Evolutionary conservation across 805 yeast genomes (phyloP).

Genomic region (Zygosaccharomyces bailii): DNA sequence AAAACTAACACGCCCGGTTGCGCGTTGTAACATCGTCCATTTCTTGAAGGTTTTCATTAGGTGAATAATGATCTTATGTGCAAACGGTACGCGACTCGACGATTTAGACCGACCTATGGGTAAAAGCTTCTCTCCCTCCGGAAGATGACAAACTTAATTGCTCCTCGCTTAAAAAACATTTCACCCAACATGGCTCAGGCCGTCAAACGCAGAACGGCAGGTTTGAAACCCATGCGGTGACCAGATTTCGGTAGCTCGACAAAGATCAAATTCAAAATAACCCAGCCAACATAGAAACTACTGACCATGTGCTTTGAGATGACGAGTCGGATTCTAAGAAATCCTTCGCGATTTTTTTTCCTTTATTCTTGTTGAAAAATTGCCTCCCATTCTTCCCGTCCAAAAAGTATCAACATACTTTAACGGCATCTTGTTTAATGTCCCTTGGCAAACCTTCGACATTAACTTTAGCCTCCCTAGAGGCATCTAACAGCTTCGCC

Average conservation of each 20-base stretch:
- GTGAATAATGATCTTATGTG: constrained; percentile 3
- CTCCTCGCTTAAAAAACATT: constrained; percentile 20
- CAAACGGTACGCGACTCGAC: neutral
- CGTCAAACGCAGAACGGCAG: neutral
- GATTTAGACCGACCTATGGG: neutral
- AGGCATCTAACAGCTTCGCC: constrained; percentile 42
- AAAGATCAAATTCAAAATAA: neutral
- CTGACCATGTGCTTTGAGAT: neutral
- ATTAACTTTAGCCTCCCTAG: constrained; percentile 74
- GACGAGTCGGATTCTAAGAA: neutral
- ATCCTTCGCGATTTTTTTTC: neutral
- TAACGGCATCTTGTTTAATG: constrained; percentile 76
- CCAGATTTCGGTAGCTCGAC: neutral
- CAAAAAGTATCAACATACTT: constrained; percentile 57
- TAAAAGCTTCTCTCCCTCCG: constrained; percentile 11
- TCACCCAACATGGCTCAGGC: neutral
- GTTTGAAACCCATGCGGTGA: too few species aligned
- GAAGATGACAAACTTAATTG: constrained; percentile 35
- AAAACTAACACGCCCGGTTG: constrained; percentile 5
- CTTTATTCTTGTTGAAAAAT: neutral
- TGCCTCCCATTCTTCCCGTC: constrained; percentile 1
- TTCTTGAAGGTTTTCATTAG: constrained; percentile 11
- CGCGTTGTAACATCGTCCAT: neutral
- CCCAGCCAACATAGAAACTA: neutral
- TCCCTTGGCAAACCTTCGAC: constrained; percentile 85